These are phyloP conservation scores for Cercospora sesami DNA, from an alignment of 2,329 filamentous ascomycete species.

Conservation along the genomic window DNA sequence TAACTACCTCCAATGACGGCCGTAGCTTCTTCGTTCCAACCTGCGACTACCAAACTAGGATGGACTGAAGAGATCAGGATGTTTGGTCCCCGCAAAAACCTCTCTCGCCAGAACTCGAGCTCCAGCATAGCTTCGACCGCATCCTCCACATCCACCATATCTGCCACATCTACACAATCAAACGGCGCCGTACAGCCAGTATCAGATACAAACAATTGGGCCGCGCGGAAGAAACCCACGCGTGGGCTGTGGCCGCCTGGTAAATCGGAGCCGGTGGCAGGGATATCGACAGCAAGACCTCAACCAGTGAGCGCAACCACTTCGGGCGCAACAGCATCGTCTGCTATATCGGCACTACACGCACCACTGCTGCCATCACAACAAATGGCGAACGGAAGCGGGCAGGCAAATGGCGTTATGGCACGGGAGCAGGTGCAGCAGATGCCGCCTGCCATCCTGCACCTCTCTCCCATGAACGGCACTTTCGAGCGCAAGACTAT, in stretches of 20 bases:
- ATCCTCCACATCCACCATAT: constrained; percentile 66
- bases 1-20: constrained; percentile 57
- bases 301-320: constrained; percentile 61
- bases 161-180: constrained; percentile 57
- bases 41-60: constrained; percentile 51
- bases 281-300: constrained; percentile 61
- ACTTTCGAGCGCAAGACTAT: constrained; percentile 98
- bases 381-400: constrained; percentile 62
- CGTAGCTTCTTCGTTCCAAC: constrained; percentile 65
- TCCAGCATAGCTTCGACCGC: constrained; percentile 71
- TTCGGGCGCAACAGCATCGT: constrained; percentile 60
- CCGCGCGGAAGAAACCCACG: constrained; percentile 52
- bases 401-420: constrained; percentile 58
- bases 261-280: constrained; percentile 66
- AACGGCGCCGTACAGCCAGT: constrained; percentile 49
- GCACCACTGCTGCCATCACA: constrained; percentile 67
- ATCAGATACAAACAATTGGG: constrained; percentile 42
- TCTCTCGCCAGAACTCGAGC: constrained; percentile 85
- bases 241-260: constrained; percentile 64
- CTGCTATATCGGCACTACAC: constrained; percentile 63
- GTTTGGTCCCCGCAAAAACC: constrained; percentile 73
- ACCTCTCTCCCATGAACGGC: constrained; percentile 85
- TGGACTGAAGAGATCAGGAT: constrained; percentile 82
- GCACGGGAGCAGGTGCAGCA: constrained; percentile 50
- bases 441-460: constrained; percentile 72